These are phyloP conservation scores for Cryphonectria radicalis DNA, from an alignment of 2,329 filamentous ascomycete genomes.

Conservation along the genomic window DNA sequence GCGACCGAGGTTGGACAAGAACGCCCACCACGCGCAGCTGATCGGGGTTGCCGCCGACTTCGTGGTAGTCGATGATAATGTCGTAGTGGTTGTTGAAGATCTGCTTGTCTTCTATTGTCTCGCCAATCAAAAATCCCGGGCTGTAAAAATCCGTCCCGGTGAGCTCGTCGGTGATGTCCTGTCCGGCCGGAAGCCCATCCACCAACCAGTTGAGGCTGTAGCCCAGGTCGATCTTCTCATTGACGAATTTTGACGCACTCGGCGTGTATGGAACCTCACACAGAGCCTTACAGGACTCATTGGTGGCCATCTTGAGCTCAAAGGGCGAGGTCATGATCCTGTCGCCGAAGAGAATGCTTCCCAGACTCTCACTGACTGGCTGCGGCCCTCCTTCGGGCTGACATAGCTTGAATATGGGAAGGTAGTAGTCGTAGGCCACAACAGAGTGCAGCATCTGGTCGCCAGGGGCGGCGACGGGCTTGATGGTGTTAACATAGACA, in stretches of 20 bases:
- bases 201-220: constrained; percentile 97
- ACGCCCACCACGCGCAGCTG: constrained; percentile 91
- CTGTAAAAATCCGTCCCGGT: constrained; percentile 84
- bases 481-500: constrained; percentile 90
- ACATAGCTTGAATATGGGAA: constrained; percentile 87
- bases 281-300: constrained; percentile 84
- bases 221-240: constrained; percentile 77
- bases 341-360: constrained; percentile 96
- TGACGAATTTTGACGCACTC: constrained; percentile 76
- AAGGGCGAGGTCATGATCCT: constrained; percentile 97
- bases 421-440: constrained; percentile 95
- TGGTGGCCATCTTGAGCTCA: constrained; percentile 81
- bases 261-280: constrained; percentile 71
- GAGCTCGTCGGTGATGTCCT: constrained; percentile 76
- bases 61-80: constrained; percentile 90
- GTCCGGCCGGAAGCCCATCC: constrained; percentile 89
- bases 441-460: constrained; percentile 89
- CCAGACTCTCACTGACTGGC: constrained; percentile 84
- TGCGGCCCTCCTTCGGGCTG: constrained; percentile 75
- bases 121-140: constrained; percentile 84
- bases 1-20: constrained; percentile 80
- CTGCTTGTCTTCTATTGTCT: constrained; percentile 58
- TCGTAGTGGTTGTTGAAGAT: constrained; percentile 94
- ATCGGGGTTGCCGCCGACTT: constrained; percentile 66
- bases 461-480: constrained; percentile 75